Percentiles rank a stretch among this genome's conserved stretches.
These are phyloP conservation scores for Paspalum vaginatum DNA, from an alignment of 176 grass and related monocot species.

Conservation along the genomic window DNA sequence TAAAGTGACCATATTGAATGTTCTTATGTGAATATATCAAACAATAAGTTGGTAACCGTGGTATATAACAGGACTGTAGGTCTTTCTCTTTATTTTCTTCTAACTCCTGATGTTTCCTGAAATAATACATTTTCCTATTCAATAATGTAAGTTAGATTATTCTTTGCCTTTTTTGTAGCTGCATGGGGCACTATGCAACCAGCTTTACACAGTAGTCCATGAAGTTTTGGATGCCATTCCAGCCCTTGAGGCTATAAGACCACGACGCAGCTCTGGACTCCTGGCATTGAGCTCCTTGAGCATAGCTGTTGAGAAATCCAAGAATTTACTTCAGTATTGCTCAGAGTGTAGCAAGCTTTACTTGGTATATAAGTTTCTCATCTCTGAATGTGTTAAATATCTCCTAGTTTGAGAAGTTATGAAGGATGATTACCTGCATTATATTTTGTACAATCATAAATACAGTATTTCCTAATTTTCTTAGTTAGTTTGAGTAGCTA, in stretches of 20 bases:
- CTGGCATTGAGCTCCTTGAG: slow-evolving; percentile 67
- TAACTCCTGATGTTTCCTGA: not conserved
- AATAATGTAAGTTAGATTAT: slow-evolving; percentile 12
- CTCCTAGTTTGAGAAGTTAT: slow-evolving; percentile 31
- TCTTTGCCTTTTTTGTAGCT: slow-evolving; percentile 58
- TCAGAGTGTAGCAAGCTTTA: slow-evolving; percentile 93
- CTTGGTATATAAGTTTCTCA: slow-evolving; percentile 58
- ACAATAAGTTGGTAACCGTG: no score
- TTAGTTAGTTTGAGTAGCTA: no score
- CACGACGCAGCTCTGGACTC: slow-evolving; percentile 58
- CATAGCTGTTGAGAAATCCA: slow-evolving; percentile 67
- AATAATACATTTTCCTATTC: slow-evolving; percentile 5
- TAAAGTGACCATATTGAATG: not conserved
- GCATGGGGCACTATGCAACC: slow-evolving; percentile 76
- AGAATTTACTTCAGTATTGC: slow-evolving; percentile 72
- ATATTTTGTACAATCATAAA: not conserved
- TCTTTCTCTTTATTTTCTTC: not conserved
- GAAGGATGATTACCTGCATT: slow-evolving; percentile 9
- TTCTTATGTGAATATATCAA: not conserved
- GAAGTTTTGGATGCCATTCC: slow-evolving; percentile 62
- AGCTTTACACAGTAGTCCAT: slow-evolving; percentile 58
- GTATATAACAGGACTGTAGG: no score
- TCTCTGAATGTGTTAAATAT: not conserved
- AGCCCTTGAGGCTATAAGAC: slow-evolving; percentile 57
- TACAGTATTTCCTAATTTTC: no score